Percentiles rank a stretch among this genome's conserved stretches.
phyloP scores from a whole-genome alignment of 148 eudicot species.

The Pouteria glomerata region DNA sequence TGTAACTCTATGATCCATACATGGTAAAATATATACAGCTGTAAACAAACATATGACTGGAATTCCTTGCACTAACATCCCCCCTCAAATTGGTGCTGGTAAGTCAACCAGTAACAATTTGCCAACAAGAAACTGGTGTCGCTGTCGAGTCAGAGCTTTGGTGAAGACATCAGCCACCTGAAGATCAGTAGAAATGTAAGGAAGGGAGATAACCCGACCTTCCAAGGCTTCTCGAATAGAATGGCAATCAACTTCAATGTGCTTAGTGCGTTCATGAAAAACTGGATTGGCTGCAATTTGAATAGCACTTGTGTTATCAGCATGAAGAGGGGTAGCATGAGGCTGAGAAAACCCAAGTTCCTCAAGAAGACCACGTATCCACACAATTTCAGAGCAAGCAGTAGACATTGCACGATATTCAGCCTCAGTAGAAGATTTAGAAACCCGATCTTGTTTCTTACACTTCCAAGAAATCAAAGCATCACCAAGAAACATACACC shows the following conservation, averaged over 20 bases:
- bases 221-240: not conserved
- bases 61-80: not conserved
- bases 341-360: not conserved
- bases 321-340: not conserved
- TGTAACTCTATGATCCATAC: too few relatives aligned
- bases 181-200: not conserved
- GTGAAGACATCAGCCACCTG: not conserved
- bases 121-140: not conserved
- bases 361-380: not conserved
- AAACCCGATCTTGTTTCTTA: not conserved
- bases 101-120: not conserved
- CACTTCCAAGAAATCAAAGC: not conserved
- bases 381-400: not conserved
- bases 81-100: slow-evolving; percentile 5
- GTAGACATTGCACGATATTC: not conserved
- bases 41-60: too few relatives aligned
- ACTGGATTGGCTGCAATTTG: not conserved
- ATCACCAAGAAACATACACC: not conserved
- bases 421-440: not conserved
- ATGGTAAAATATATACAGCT: too few relatives aligned
- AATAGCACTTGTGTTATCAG: slow-evolving; percentile 9
- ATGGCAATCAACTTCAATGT: not conserved
- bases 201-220: not conserved
- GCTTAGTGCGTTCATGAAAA: not conserved
- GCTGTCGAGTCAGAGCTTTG: not conserved